These are phyloP conservation scores for Lactarius quietus DNA, from an alignment of 768 basidiomycete genomes.

Conservation along the genomic window DNA sequence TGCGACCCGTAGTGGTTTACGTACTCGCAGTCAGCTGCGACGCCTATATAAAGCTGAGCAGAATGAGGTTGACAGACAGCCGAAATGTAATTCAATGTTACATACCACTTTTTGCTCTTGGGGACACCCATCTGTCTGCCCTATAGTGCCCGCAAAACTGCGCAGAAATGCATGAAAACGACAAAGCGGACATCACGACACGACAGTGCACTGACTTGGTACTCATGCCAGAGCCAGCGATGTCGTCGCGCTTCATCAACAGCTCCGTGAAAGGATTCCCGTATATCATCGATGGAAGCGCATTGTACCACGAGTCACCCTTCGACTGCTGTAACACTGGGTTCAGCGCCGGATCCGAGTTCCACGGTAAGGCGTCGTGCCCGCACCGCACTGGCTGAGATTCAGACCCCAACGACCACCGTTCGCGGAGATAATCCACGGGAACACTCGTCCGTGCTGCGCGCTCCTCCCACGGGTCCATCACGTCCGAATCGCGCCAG, in stretches of 20 bases:
- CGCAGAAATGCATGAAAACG: constrained; percentile 12
- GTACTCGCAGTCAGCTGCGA: constrained; percentile 85
- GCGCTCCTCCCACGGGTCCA: constrained; percentile 49
- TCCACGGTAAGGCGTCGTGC: constrained; percentile 68
- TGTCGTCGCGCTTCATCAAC: constrained; percentile 52
- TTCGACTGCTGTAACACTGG: constrained; percentile 42
- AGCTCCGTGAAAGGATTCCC: constrained; percentile 33
- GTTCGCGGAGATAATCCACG: constrained; percentile 14
- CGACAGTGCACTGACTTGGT: constrained; percentile 43
- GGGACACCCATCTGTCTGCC: constrained; percentile 68
- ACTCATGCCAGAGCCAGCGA: constrained; percentile 46
- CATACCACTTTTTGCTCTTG: constrained; percentile 63
- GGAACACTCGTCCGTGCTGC: constrained; percentile 32
- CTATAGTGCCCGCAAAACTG: constrained; percentile 70
- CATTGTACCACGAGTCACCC: constrained; percentile 39
- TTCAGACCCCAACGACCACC: constrained; percentile 13
- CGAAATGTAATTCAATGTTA: constrained; percentile 4
- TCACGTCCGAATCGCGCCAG: constrained; percentile 70
- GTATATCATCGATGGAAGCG: constrained; percentile 32
- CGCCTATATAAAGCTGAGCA: constrained; percentile 68
- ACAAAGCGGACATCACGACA: not conserved
- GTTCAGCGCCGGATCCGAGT: constrained; percentile 54
- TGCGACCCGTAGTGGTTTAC: constrained; percentile 57
- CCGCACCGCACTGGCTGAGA: constrained; percentile 47
- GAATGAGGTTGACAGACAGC: not conserved